These are phyloP conservation scores for Fusarium lyarnte DNA, from an alignment of 2,329 filamentous ascomycete genomes.

Conservation along the genomic window DNA sequence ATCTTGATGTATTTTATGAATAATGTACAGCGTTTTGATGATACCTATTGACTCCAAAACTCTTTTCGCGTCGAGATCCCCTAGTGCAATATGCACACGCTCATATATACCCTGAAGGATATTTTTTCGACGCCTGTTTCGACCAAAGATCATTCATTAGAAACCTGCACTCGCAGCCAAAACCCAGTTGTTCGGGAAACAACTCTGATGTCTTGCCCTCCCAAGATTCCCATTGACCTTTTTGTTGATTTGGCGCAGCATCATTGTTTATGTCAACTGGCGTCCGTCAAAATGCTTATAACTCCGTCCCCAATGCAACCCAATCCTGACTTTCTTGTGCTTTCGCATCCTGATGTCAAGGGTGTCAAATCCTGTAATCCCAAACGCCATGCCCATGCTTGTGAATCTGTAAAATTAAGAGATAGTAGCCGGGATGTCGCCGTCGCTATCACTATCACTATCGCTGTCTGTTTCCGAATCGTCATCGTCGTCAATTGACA, in stretches of 20 bases:
- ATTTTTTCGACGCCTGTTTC: neutral
- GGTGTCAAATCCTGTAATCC: constrained; percentile 23
- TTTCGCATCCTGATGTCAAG: neutral
- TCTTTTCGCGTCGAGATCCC: neutral
- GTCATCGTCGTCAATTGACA: constrained; percentile 40
- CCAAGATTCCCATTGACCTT: neutral
- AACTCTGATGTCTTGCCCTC: neutral
- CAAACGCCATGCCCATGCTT: constrained; percentile 25
- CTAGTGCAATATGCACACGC: neutral
- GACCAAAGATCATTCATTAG: neutral
- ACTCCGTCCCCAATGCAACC: constrained; percentile 9
- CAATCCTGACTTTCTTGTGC: neutral
- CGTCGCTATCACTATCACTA: constrained; percentile 29
- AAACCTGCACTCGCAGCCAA: neutral
- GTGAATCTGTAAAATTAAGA: neutral
- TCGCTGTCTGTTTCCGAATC: constrained; percentile 38
- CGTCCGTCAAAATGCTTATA: constrained; percentile 12
- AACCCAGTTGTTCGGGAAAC: neutral
- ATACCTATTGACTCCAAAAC: neutral
- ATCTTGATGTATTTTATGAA: neutral
- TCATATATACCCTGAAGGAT: neutral
- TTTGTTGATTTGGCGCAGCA: neutral
- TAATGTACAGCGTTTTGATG: neutral
- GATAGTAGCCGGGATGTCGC: constrained; percentile 43
- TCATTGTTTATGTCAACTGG: neutral